A percentile compares a stretch with the other conserved stretches of the same genome.
Conservation (phyloP, 768 basidiomycete genomes). For the Trametes villosa region DNA sequence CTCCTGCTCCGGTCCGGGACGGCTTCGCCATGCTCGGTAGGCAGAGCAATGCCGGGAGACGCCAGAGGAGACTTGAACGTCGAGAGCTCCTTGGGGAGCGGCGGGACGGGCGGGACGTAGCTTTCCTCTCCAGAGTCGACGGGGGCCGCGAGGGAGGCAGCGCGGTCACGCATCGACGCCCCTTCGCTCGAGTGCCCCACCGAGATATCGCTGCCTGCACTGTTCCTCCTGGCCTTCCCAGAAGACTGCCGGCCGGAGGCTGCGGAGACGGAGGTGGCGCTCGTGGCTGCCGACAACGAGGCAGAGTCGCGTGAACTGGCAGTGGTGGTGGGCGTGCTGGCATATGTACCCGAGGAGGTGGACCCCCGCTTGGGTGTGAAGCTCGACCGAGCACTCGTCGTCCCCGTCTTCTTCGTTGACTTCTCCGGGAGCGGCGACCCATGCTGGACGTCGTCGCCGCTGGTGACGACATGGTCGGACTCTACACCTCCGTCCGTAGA, state of each 20-base stretch:
- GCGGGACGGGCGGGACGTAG: slow-evolving; percentile 90
- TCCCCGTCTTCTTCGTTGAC: slow-evolving; percentile 64
- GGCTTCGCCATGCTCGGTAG: slow-evolving; percentile 52
- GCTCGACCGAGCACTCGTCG: slow-evolving; percentile 64
- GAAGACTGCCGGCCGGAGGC: slow-evolving; percentile 75
- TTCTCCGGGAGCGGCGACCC: slow-evolving; percentile 57
- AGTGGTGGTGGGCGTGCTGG: slow-evolving; percentile 67
- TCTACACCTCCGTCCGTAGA: slow-evolving; percentile 43
- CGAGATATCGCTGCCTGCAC: slow-evolving; percentile 85
- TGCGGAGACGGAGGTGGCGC: slow-evolving; percentile 75
- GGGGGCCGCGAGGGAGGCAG: slow-evolving; percentile 59
- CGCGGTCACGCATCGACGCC: slow-evolving; percentile 67
- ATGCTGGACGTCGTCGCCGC: slow-evolving; percentile 54
- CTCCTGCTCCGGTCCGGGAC: slow-evolving; percentile 40
- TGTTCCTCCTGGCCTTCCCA: slow-evolving; percentile 69
- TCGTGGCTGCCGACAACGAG: slow-evolving; percentile 78
- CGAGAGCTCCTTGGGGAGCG: slow-evolving; percentile 88
- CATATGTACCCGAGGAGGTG: slow-evolving; percentile 85
- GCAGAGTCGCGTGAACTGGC: slow-evolving; percentile 87
- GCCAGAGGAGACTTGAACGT: slow-evolving; percentile 73
- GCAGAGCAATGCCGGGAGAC: slow-evolving; percentile 51
- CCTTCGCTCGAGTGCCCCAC: slow-evolving; percentile 74
- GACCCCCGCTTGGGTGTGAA: slow-evolving; percentile 89
- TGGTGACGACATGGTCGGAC: slow-evolving; percentile 48
- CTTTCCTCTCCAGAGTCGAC: slow-evolving; percentile 64